These are phyloP conservation scores for Arachis stenosperma DNA, from an alignment of 306 rosid genomes.

Conservation along the genomic window DNA sequence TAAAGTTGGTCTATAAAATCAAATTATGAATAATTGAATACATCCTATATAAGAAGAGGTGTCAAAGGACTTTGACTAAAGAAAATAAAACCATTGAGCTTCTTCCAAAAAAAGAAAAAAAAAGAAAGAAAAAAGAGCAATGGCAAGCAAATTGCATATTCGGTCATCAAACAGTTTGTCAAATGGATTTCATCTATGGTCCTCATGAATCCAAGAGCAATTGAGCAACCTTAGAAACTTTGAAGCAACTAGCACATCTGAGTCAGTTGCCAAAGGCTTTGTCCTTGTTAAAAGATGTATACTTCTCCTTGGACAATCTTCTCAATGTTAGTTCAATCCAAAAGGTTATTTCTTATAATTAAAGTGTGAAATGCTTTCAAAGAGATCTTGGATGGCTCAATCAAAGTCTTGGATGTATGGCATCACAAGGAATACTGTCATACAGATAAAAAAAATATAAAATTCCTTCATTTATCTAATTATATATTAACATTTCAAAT, in stretches of 20 bases:
- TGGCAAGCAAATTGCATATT: constrained; percentile 55
- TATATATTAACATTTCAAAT: no score
- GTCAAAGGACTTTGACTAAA: no score
- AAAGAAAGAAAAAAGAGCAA: constrained; percentile 14
- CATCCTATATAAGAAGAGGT: no score
- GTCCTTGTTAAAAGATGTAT: constrained; percentile 54
- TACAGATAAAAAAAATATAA: constrained; percentile 57
- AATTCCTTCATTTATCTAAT: constrained; percentile 56
- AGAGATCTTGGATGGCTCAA: constrained; percentile 63
- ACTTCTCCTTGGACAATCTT: background rate
- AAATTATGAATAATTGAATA: background rate
- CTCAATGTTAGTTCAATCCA: no score
- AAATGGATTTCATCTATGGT: constrained; percentile 66
- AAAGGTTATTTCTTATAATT: constrained; percentile 30
- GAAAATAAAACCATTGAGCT: constrained; percentile 26
- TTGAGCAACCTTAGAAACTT: constrained; percentile 53
- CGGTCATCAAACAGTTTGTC: constrained; percentile 72
- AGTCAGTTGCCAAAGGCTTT: constrained; percentile 47
- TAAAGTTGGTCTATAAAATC: constrained; percentile 9
- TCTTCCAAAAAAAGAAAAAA: background rate
- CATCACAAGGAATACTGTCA: constrained; percentile 55
- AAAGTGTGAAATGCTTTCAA: constrained; percentile 48
- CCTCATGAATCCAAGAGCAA: constrained; percentile 55
- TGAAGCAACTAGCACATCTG: constrained; percentile 48
- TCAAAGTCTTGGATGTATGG: constrained; percentile 70